Evolutionary conservation across 2,329 filamentous ascomycete species (phyloP).

Genomic region (Cercospora sp.): DNA sequence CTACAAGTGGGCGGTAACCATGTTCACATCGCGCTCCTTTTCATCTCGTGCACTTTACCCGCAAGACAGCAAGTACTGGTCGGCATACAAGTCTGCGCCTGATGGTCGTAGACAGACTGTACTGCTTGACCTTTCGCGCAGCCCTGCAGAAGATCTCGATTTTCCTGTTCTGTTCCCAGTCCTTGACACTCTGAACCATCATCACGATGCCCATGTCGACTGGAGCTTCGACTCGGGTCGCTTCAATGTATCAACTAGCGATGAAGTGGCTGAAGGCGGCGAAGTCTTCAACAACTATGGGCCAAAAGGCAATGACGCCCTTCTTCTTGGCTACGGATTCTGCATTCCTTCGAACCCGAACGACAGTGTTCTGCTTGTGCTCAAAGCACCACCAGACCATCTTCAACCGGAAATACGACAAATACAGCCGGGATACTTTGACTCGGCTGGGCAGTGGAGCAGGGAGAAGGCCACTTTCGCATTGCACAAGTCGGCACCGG

Average conservation of each 20-base stretch:
- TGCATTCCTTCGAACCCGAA: constrained; percentile 49
- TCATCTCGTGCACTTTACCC: constrained; percentile 43
- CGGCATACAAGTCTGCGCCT: constrained; percentile 36
- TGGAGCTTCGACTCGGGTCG: constrained; percentile 47
- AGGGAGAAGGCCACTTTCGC: constrained; percentile 42
- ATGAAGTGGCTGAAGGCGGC: constrained; percentile 39
- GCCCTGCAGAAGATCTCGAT: constrained; percentile 38
- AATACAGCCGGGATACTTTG: constrained; percentile 40
- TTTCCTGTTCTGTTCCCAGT: constrained; percentile 52
- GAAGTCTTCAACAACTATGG: constrained; percentile 57
- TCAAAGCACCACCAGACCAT: constrained; percentile 42
- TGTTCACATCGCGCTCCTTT: constrained; percentile 55
- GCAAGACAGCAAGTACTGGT: constrained; percentile 40
- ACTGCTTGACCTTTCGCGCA: constrained; percentile 37
- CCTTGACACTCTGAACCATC: constrained; percentile 53
- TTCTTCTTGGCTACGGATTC: constrained; percentile 56
- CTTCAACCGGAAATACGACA: constrained; percentile 37
- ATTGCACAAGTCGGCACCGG: constrained; percentile 27
- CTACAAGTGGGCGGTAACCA: constrained; percentile 53
- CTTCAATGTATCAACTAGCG: constrained; percentile 44
- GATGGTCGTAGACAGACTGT: constrained; percentile 37
- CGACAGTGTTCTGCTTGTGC: constrained; percentile 48
- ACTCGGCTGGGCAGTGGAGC: constrained; percentile 35
- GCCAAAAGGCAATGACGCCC: constrained; percentile 54
- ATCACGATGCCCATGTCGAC: constrained; percentile 47